Conservation (phyloP, 83 land plant species). For the Picea mariana region DNA sequence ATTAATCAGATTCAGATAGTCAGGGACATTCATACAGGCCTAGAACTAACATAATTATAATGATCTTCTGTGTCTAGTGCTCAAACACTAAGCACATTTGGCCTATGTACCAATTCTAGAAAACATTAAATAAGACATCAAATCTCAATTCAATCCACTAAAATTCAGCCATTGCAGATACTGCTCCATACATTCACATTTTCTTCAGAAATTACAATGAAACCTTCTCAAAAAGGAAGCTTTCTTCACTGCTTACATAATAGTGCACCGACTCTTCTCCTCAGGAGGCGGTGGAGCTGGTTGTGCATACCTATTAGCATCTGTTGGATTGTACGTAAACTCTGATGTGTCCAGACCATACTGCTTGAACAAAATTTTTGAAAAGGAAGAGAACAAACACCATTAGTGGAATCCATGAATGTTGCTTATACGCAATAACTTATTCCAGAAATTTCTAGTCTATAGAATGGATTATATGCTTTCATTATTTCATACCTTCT, state of each 20-base stretch:
- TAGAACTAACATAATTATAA: too few species aligned
- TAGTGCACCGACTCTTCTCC: conserved; percentile 72
- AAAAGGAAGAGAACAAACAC: background rate
- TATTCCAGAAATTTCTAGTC: background rate
- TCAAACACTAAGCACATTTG: too few species aligned
- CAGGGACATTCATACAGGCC: too few species aligned
- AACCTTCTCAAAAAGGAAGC: too few species aligned
- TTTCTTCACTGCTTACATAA: conserved; percentile 36
- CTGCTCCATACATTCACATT: too few species aligned
- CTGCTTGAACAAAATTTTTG: conserved; percentile 26
- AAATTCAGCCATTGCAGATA: too few species aligned
- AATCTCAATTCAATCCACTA: too few species aligned
- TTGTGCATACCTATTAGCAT: conserved; percentile 55
- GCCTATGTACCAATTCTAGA: too few species aligned
- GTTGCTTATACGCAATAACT: background rate
- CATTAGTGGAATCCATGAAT: background rate
- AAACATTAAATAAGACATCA: too few species aligned
- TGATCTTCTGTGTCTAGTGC: too few species aligned
- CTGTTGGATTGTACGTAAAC: conserved; percentile 80
- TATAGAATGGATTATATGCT: background rate
- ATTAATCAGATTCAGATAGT: too few species aligned
- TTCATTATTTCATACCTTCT: conserved; percentile 54
- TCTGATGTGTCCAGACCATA: conserved; percentile 81
- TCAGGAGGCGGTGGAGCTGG: conserved; percentile 51
- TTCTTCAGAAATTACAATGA: too few species aligned